phyloP scores from a whole-genome alignment of 2,329 filamentous ascomycete species.

The Nothopassalora personata region DNA sequence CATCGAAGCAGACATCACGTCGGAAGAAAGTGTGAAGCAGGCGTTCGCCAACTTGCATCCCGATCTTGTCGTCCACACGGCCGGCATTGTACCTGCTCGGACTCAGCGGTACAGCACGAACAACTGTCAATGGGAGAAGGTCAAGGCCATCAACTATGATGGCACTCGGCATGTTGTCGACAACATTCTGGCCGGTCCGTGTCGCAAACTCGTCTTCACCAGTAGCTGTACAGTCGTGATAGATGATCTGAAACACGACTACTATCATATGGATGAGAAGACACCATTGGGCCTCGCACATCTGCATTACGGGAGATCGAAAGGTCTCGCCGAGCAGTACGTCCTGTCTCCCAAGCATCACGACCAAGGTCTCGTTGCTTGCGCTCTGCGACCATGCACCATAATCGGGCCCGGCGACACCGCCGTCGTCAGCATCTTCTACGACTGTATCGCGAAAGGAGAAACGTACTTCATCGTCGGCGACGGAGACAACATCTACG shows the following conservation, averaged over 20 bases:
- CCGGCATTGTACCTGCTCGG: constrained; percentile 46
- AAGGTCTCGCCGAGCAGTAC: constrained; percentile 75
- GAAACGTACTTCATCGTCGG: constrained; percentile 78
- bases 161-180: constrained; percentile 75
- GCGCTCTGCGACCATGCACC: constrained; percentile 74
- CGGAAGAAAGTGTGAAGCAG: constrained; percentile 29
- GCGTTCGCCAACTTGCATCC: constrained; percentile 60
- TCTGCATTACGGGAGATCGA: constrained; percentile 82
- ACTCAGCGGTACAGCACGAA: constrained; percentile 37
- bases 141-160: constrained; percentile 80
- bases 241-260: constrained; percentile 67
- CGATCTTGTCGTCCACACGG: constrained; percentile 86
- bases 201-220: constrained; percentile 83
- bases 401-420: constrained; percentile 90
- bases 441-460: constrained; percentile 63
- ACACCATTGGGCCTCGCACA: constrained; percentile 70
- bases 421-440: constrained; percentile 66
- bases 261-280: constrained; percentile 78
- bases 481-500: constrained; percentile 62
- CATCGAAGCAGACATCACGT: constrained; percentile 38
- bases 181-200: constrained; percentile 62
- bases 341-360: constrained; percentile 65
- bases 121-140: constrained; percentile 48
- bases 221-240: constrained; percentile 82
- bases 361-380: constrained; percentile 35